A percentile compares a stretch with the other conserved stretches of the same genome.
Evolutionary conservation across 75 land plant species (phyloP).

Genomic region (Cupressus sempervirens): DNA sequence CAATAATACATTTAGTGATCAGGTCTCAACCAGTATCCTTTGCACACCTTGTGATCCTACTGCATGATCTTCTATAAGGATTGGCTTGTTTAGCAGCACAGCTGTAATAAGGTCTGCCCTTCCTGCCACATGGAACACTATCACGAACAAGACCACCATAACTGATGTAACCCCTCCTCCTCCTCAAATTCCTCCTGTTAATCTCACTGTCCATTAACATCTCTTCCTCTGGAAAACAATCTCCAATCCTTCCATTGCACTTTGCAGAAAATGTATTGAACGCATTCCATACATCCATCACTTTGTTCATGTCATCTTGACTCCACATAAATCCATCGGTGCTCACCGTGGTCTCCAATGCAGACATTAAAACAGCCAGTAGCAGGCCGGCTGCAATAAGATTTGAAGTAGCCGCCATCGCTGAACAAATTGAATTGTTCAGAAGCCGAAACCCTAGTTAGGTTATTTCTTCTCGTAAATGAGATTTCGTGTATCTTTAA

Average conservation of each 20-base stretch:
- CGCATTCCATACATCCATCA: background rate
- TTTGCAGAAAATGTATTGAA: background rate
- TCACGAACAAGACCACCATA: background rate
- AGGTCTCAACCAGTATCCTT: background rate
- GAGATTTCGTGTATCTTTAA: too few relatives aligned
- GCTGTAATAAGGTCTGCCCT: background rate
- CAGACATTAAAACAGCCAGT: background rate
- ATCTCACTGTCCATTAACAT: conserved; percentile 2
- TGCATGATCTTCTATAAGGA: background rate
- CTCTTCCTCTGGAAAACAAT: conserved; percentile 1
- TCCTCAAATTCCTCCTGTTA: background rate
- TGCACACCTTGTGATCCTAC: background rate
- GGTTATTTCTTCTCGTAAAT: background rate
- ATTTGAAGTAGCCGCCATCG: background rate
- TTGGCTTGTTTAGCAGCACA: background rate
- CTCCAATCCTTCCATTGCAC: conserved; percentile 5
- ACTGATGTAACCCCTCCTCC: background rate
- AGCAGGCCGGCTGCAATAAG: background rate
- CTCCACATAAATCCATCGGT: background rate
- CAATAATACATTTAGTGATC: background rate
- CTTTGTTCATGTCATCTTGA: background rate
- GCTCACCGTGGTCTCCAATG: background rate
- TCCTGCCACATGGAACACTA: background rate
- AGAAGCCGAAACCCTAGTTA: background rate
- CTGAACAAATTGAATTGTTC: background rate